Conservation (phyloP, 1,139 yeast species). For the Yamadazyma dushanensis region DNA sequence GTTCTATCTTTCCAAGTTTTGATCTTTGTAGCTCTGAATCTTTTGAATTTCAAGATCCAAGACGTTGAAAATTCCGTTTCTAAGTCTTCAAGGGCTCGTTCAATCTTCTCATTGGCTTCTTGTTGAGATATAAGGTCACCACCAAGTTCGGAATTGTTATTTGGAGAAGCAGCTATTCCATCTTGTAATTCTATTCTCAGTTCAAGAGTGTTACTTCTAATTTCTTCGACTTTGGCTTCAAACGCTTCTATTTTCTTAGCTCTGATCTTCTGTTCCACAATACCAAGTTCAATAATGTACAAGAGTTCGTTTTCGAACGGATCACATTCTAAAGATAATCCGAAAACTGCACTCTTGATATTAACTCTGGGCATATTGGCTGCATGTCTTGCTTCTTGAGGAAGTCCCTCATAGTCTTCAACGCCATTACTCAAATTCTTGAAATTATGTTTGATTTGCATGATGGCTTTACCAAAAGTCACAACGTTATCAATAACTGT, state of each 20-base stretch:
- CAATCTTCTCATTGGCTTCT: slow-evolving; percentile 31
- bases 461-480: slow-evolving; percentile 58
- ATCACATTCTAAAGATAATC: slow-evolving; percentile 41
- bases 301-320: slow-evolving; percentile 44
- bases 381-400: slow-evolving; percentile 34
- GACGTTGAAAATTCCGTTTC: slow-evolving; percentile 58
- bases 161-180: no score
- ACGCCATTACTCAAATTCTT: slow-evolving; percentile 36
- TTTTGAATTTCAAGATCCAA: slow-evolving; percentile 56
- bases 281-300: slow-evolving; percentile 39
- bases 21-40: slow-evolving; percentile 26
- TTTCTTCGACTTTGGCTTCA: slow-evolving; percentile 26
- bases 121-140: slow-evolving; percentile 15
- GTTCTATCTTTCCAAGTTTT: slow-evolving; percentile 28
- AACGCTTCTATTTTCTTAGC: slow-evolving; percentile 29
- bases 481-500: slow-evolving; percentile 66
- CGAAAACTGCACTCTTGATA: slow-evolving; percentile 32
- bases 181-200: slow-evolving; percentile 13
- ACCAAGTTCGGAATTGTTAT: no score
- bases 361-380: slow-evolving; percentile 31
- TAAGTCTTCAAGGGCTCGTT: slow-evolving; percentile 35
- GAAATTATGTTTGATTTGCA: slow-evolving; percentile 56
- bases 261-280: slow-evolving; percentile 37
- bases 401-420: slow-evolving; percentile 33
- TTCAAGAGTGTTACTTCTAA: slow-evolving; percentile 20